Evolutionary conservation across 345 rosid species (phyloP), one percentile per base, ranked within the genome.

Genomic region (Microcos paniculata): DNA sequence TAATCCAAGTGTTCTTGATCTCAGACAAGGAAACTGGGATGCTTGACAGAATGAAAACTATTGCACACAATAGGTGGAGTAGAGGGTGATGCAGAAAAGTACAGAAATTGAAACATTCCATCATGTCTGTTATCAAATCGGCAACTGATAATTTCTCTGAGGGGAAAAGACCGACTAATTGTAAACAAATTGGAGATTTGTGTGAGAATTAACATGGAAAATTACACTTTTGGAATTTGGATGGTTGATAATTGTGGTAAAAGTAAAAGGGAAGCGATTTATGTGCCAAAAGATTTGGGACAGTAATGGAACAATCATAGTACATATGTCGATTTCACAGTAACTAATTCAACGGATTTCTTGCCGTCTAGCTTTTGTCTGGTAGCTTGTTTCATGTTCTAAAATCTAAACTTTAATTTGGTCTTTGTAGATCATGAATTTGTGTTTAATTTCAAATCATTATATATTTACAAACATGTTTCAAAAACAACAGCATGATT

Each of bases 1-100:
- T 4, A 55, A 89, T 73, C 28, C 73, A 74, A 3, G 83, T 83
- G 79, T 78, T 65, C 72, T 77, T 87, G 72, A 87, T 89, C 80
- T 88, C 88, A 1, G 80, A 80, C 0, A 73, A 66, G 2, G 82
- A 70, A 12, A 53, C 64, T 46, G 83, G 84, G 72, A 86, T 59
- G 80, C 23, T 72, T 19, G 85, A 79, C 53, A 81, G 14, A 7
- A 82, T 35, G 15, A 76, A 62, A 13, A 78, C 23, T 31, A 72
- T 49, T 31, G 76, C 6, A 63, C 1, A 82, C 24, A 77, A 15
- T 2, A 52, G 0, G 33, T 40, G 58, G 30, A 77, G 42, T 24
- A 33, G 24, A 23, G 64, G 53, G 4, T 26, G 66, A 35, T 62
- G 67, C 14, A 33, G 67, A 33, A 45, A 62, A 51, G 24, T 45